A percentile compares a stretch with the other conserved stretches of the same genome.
Evolutionary conservation across 129 eudicot genomes (phyloP).

Genomic region (Pseudognaphalium luteoalbum): DNA sequence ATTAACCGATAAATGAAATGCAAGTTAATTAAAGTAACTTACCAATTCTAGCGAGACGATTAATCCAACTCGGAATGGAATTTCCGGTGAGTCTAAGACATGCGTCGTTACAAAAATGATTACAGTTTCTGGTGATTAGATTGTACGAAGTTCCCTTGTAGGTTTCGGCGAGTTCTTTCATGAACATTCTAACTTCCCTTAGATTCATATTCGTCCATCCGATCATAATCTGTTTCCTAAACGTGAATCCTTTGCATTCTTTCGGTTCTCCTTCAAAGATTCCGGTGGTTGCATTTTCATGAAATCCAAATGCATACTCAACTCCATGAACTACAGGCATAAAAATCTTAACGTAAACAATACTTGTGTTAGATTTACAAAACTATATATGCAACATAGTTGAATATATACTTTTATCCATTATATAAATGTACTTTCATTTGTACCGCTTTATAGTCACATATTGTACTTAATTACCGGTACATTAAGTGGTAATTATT

Average conservation of each 20-base stretch:
- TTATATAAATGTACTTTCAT: not conserved
- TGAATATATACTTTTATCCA: not conserved
- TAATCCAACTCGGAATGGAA: conserved; percentile 80
- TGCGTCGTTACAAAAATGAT: conserved; percentile 90
- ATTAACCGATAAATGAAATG: not conserved
- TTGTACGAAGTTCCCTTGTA: conserved; percentile 83
- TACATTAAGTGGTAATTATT: not conserved
- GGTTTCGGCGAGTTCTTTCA: conserved; percentile 62
- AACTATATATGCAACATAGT: not conserved
- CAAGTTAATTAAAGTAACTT: conserved; percentile 7
- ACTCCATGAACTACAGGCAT: conserved; percentile 66
- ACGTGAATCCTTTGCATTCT: conserved; percentile 67
- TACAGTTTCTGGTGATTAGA: conserved; percentile 74
- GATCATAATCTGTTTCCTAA: conserved; percentile 62
- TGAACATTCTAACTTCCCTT: conserved; percentile 46
- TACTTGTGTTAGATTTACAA: not conserved
- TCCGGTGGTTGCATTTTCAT: conserved; percentile 69
- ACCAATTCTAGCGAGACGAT: conserved; percentile 91
- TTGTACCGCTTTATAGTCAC: not conserved
- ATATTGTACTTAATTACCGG: not conserved
- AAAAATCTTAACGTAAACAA: not conserved
- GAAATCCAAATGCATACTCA: conserved; percentile 94
- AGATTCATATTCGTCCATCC: conserved; percentile 71
- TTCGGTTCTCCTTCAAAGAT: conserved; percentile 77
- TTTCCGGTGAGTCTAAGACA: conserved; percentile 68